phyloP scores from a whole-genome alignment of 2,329 filamentous ascomycete species.

The Sordariomycetes sp. region DNA sequence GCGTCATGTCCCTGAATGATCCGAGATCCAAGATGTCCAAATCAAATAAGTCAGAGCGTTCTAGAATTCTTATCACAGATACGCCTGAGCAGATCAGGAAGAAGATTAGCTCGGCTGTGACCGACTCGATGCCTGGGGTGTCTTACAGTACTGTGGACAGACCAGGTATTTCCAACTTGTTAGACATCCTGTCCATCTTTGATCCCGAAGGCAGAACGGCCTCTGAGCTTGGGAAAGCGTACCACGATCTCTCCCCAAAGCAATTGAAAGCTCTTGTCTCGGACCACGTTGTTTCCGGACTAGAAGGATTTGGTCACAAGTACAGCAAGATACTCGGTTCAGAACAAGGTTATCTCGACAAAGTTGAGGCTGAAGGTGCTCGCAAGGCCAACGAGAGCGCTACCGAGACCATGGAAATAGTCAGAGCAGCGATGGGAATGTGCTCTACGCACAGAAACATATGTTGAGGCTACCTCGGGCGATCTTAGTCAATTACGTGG shows the following conservation, averaged over 20 bases:
- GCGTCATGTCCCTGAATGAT: slow-evolving; percentile 81
- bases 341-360: slow-evolving; percentile 43
- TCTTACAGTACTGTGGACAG: slow-evolving; percentile 61
- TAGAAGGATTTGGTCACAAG: slow-evolving; percentile 45
- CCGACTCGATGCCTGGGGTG: slow-evolving; percentile 60
- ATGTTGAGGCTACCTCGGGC: no score
- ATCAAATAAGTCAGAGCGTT: slow-evolving; percentile 61
- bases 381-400: slow-evolving; percentile 54
- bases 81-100: slow-evolving; percentile 48
- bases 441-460: no score
- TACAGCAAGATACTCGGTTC: slow-evolving; percentile 42
- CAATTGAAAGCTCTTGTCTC: slow-evolving; percentile 45
- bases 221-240: slow-evolving; percentile 27
- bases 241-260: slow-evolving; percentile 25
- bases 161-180: slow-evolving; percentile 80
- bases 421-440: slow-evolving; percentile 40
- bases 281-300: slow-evolving; percentile 40
- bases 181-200: slow-evolving; percentile 71
- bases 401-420: slow-evolving; percentile 42
- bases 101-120: slow-evolving; percentile 68
- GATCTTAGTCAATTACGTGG: no score
- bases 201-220: slow-evolving; percentile 32
- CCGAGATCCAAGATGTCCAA: slow-evolving; percentile 91
- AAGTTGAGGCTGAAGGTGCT: slow-evolving; percentile 49
- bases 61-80: slow-evolving; percentile 79